Evolutionary conservation across 2,329 filamentous ascomycete species (phyloP), one percentile per base, ranked within the genome.

Genomic region (Scleromitrula shiraiana): DNA sequence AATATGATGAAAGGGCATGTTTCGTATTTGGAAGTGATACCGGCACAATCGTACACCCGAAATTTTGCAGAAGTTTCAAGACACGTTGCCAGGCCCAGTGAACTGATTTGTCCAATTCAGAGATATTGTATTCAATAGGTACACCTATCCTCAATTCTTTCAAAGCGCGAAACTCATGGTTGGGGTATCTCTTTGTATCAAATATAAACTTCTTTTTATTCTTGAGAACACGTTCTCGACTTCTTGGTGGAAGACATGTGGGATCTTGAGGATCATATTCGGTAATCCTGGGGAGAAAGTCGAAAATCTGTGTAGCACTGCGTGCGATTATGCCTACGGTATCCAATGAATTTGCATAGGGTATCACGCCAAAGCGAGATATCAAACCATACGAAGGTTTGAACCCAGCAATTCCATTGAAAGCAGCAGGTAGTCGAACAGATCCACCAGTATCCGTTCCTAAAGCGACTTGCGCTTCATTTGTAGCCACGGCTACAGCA

Each of bases 1-100:
- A 98, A 70, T 98, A 98, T 27, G 93, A 86, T 17, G 89, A 87
- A 0, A 98, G 77, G 0, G 93, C 91, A 56, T 87, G 82, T 53
- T 80, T 83, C 1, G 91, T 98, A 0, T 83, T 80, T 0, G 91
- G 90, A 4, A 98, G 74, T 2, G 84, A 88, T 14, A 97, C 77
- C 1, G 85, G 77, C 9, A 88, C 78, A 10, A 97, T 71, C 0
- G 72, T 77, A 50, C 86, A 83, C 9, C 88, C 89, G n/a, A 75
- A 68, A 0, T 67, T 56, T 55, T 78, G 73, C 1, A 97, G 73
- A 2, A 67, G 59, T 3, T 70, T 65, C 3, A 93, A 75, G 0
- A 80, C 77, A 0, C 65, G 64, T 10, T 74, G 62, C 89, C 93
- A 98, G 6, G 82, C 77, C 29, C 70, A 65, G 12, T 80, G 82